Evolutionary conservation across 306 rosid genomes (phyloP).

Genomic region (Quercus alba): DNA sequence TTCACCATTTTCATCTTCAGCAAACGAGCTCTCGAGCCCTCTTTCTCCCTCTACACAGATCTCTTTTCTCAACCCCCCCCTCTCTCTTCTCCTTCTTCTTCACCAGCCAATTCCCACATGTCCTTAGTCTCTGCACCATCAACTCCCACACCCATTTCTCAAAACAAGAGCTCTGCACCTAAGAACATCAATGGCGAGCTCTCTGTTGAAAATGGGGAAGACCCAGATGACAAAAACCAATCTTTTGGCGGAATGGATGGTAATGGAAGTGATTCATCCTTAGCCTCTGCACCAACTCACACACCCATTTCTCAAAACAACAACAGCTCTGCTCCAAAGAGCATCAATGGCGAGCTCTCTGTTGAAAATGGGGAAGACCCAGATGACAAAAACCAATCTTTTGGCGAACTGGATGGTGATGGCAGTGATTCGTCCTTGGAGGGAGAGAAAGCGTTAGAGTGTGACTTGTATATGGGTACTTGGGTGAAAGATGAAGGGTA

Average conservation of each 20-base stretch:
- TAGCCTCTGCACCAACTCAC: slow-evolving; percentile 8
- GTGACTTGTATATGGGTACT: slow-evolving; percentile 71
- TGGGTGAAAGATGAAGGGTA: slow-evolving; percentile 76
- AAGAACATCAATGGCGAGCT: background rate
- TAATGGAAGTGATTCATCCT: too few relatives aligned
- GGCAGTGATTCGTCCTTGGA: slow-evolving; percentile 8
- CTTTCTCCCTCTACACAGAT: slow-evolving; percentile 46
- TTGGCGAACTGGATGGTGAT: slow-evolving; percentile 18
- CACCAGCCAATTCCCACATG: background rate
- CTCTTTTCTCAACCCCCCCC: slow-evolving; percentile 39
- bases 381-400: background rate
- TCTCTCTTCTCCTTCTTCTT: slow-evolving; percentile 16
- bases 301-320: slow-evolving; percentile 7
- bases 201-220: slow-evolving; percentile 1
- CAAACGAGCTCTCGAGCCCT: slow-evolving; percentile 41
- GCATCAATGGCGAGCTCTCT: slow-evolving; percentile 3
- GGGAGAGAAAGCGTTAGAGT: slow-evolving; percentile 18
- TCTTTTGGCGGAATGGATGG: too few relatives aligned
- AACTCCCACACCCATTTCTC: slow-evolving; percentile 8
- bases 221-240: too few relatives aligned
- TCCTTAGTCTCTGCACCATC: slow-evolving; percentile 8
- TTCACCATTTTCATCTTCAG: slow-evolving; percentile 42
- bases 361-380: slow-evolving; percentile 1
- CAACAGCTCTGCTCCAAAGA: background rate
- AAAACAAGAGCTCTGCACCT: background rate